Evolutionary conservation across 148 eudicot genomes (phyloP).

Genomic region (Cornus kousa): DNA sequence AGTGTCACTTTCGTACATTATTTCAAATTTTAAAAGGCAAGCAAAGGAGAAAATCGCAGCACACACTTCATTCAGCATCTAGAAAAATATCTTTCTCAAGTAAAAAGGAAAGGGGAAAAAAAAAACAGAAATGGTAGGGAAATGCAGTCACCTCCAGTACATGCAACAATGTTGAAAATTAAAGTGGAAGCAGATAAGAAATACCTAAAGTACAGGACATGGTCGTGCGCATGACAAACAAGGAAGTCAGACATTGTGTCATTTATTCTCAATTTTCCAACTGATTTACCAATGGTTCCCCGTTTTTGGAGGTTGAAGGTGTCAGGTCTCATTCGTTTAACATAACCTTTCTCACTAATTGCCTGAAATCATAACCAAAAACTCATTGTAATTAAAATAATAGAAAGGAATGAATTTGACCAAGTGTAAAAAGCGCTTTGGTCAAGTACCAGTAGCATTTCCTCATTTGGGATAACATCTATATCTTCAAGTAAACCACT

Average conservation of each 20-base stretch:
- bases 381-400: background rate
- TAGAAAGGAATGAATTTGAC: background rate
- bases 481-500: conserved; percentile 84
- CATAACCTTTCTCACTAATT: conserved; percentile 95
- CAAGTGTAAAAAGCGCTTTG: background rate
- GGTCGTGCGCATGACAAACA: conserved; percentile 91
- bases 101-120: too few species aligned
- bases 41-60: background rate
- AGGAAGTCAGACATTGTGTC: conserved; percentile 94
- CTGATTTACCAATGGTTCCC: conserved; percentile 97
- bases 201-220: conserved; percentile 90
- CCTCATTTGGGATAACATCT: conserved; percentile 95
- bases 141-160: background rate
- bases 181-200: conserved; percentile 10
- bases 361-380: conserved; percentile 47
- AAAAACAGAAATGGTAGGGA: background rate
- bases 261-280: conserved; percentile 88
- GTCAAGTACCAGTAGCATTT: conserved; percentile 74
- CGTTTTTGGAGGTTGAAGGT: conserved; percentile 84
- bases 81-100: background rate
- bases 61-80: background rate
- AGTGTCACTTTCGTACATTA: background rate
- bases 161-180: background rate
- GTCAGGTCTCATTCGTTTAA: conserved; percentile 88
- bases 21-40: too few species aligned